Percentiles rank a stretch among this genome's conserved stretches.
Conservation (phyloP, 1,284 basidiomycete genomes). For the Boletus mariae region DNA sequence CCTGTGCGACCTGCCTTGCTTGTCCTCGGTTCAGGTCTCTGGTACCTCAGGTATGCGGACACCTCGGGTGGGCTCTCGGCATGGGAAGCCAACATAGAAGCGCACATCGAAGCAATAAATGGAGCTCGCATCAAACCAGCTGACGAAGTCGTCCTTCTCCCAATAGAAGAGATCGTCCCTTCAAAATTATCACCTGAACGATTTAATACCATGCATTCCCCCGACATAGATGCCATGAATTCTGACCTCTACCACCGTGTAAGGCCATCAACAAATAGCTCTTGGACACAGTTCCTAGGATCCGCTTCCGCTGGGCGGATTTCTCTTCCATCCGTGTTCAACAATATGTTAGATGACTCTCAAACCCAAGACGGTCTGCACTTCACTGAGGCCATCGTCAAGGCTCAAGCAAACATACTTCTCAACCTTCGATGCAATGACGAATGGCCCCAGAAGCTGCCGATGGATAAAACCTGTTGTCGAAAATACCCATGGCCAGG, state of each 20-base stretch:
- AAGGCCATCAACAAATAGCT: conserved; percentile 36
- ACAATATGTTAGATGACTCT: conserved; percentile 66
- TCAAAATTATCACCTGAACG: conserved; percentile 63
- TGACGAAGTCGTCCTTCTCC: conserved; percentile 72
- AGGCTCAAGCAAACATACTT: conserved; percentile 73
- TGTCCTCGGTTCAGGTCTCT: conserved; percentile 80
- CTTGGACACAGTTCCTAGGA: conserved; percentile 30
- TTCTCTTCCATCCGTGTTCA: conserved; percentile 72
- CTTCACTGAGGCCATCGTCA: conserved; percentile 62
- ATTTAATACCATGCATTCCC: conserved; percentile 61
- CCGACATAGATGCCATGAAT: conserved; percentile 87
- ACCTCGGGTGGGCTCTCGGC: conserved; percentile 68
- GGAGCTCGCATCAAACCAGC: conserved; percentile 44
- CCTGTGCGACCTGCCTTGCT: conserved; percentile 54
- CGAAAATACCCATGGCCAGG: conserved; percentile 68
- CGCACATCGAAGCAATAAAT: conserved; percentile 51
- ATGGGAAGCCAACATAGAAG: conserved; percentile 74
- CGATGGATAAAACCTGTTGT: conserved; percentile 83
- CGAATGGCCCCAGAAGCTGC: conserved; percentile 61
- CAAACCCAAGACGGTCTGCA: conserved; percentile 84
- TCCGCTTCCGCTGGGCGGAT: conserved; percentile 39
- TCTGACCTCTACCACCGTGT: conserved; percentile 74
- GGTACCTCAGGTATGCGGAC: conserved; percentile 76
- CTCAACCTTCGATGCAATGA: conserved; percentile 84
- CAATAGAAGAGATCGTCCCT: conserved; percentile 63